Evolutionary conservation across 768 basidiomycete species (phyloP).

Genomic region (Naganishia friedmannii): DNA sequence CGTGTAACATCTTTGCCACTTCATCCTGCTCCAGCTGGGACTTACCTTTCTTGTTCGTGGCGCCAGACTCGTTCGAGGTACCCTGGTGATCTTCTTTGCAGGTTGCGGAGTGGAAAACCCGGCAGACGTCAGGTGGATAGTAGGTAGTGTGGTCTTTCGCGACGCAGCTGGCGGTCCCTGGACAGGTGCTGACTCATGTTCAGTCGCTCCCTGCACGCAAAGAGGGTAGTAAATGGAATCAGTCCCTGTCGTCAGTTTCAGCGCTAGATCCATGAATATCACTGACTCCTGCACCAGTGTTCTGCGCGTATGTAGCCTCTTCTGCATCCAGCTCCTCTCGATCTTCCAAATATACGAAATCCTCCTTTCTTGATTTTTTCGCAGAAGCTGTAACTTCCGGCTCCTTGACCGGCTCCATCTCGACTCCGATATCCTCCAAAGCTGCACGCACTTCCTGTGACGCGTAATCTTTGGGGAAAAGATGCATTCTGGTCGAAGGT

Average conservation of each 20-base stretch:
- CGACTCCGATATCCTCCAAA: slow-evolving; percentile 29
- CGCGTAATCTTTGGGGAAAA: slow-evolving; percentile 25
- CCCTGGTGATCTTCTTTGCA: slow-evolving; percentile 11
- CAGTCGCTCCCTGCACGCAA: neutral
- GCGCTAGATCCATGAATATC: neutral
- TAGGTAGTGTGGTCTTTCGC: neutral
- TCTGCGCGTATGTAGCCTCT: slow-evolving; percentile 24
- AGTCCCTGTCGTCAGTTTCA: neutral
- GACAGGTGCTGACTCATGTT: no score
- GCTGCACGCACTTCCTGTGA: slow-evolving; percentile 36
- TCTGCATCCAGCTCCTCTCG: slow-evolving; percentile 40
- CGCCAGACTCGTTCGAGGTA: slow-evolving; percentile 32
- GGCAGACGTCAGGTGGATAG: neutral
- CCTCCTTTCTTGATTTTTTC: slow-evolving; percentile 36
- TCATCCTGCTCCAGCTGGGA: neutral
- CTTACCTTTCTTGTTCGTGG: slow-evolving; percentile 30
- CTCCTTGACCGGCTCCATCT: slow-evolving; percentile 22
- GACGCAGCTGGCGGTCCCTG: neutral
- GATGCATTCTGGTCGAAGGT: slow-evolving; percentile 27
- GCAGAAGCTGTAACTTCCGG: slow-evolving; percentile 33
- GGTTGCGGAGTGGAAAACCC: slow-evolving; percentile 30
- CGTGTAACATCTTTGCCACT: neutral
- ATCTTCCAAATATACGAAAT: slow-evolving; percentile 39
- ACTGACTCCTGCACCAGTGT: neutral
- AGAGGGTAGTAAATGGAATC: neutral